phyloP scores from a whole-genome alignment of 2,329 filamentous ascomycete genomes.

The Alternaria atra region DNA sequence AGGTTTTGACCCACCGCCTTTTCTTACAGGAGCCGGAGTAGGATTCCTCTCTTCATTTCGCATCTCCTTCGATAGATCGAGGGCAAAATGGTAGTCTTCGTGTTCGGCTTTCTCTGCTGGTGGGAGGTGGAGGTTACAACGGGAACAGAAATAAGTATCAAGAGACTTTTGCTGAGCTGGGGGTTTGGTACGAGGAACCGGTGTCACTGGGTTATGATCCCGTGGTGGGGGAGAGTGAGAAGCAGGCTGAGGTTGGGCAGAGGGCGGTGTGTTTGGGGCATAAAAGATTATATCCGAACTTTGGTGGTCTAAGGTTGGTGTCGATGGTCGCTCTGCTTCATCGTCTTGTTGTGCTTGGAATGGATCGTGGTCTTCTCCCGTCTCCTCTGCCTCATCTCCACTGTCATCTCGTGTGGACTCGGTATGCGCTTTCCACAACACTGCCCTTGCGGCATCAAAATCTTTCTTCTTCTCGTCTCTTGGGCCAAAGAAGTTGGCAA shows the following conservation, averaged over 20 bases:
- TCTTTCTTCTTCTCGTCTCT: conserved; percentile 43
- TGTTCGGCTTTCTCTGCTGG: conserved; percentile 74
- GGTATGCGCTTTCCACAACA: conserved; percentile 38
- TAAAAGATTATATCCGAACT: conserved; percentile 17
- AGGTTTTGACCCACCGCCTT: conserved; percentile 28
- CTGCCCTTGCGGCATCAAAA: conserved; percentile 44
- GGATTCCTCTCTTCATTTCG: conserved; percentile 40
- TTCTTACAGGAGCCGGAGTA: conserved; percentile 9
- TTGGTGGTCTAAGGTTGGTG: conserved; percentile 17
- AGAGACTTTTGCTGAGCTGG: conserved; percentile 32
- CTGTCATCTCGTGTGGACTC: conserved; percentile 39
- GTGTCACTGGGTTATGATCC: conserved; percentile 11
- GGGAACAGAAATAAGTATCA: conserved; percentile 64
- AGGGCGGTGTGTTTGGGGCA: conserved; percentile 40
- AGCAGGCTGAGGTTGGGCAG: conserved; percentile 38
- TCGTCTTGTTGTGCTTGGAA: conserved; percentile 21
- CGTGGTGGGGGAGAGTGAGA: conserved; percentile 12
- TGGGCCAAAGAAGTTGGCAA: conserved; percentile 49
- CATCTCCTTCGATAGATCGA: conserved; percentile 75
- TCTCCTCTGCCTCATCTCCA: conserved; percentile 28
- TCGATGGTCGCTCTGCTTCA: conserved; percentile 22
- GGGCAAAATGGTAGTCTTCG: conserved; percentile 93
- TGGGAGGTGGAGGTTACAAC: conserved; percentile 71
- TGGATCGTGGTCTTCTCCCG: conserved; percentile 23
- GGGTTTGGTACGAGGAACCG: not conserved